Base-by-base conservation (phyloP, 2,329 filamentous ascomycete genomes). In the Aureobasidium subglaciale region DNA sequence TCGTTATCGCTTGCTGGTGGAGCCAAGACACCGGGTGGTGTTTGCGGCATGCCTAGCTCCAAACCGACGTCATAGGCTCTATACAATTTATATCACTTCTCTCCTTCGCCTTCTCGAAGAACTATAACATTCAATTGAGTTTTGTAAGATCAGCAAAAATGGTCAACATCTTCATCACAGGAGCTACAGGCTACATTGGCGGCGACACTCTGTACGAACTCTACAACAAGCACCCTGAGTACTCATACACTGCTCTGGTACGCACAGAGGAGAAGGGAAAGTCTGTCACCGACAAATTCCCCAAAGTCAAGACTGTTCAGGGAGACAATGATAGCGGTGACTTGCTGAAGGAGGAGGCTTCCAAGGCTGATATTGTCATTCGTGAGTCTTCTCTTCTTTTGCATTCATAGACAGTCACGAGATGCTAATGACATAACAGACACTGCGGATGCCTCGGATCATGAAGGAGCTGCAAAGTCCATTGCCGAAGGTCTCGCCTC, bases 291-390 rank as follows among this genome's bases (percentile, higher is more conserved):
- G 64, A 70, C 13, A 65, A 70, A 32, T 82, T 75, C 57, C 70
- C 79, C 3, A 73, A 70, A 5, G 66, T 78, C 49, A 70, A 70
- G 13, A 69, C 81, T n/a, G 75, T 81, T 1, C 75, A 79, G 56
- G 79, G 80, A 24, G 71, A 73, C 45, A 69, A 79, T 3, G 74
- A 80, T 40, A 70, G 71, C 56, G 63, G 66, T 2, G 65, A 71
- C 1, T 54, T 79, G 3, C 59, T 81, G 1, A 68, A 75, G 29
- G 64, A 71, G 29, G 75, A 78, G 57, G 71, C 73, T 20, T 65
- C 68, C 0, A 69, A 71, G 48, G 76, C 78, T 3, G 75, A 81
- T 64, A 73, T 82, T 46, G 77, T 82, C 3, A 63, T 78, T 11
- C 68, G 68, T 70, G 41, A 59, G 68, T 45, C 16, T 32, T 6